These are phyloP conservation scores for Xylaria multiplex DNA, from an alignment of 2,329 filamentous ascomycete genomes.

Conservation along the genomic window DNA sequence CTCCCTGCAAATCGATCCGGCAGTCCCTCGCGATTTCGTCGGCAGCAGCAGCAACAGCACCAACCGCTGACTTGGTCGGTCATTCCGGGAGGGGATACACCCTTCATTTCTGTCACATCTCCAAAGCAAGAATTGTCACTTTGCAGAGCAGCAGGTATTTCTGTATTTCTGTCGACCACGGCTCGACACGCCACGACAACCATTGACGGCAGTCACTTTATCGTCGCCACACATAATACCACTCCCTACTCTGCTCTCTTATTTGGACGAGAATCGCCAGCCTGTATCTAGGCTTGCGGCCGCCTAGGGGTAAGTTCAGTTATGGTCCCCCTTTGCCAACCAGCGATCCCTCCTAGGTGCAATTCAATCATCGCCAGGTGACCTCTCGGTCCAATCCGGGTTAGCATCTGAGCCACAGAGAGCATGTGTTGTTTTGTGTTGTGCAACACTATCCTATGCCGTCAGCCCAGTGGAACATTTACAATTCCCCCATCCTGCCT, in stretches of 20 bases:
- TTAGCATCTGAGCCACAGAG: slow-evolving; percentile 1
- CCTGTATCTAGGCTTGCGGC: slow-evolving; percentile 50
- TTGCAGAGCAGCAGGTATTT: background rate
- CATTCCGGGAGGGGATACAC: slow-evolving; percentile 36
- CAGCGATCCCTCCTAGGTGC: background rate
- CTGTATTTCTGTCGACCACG: slow-evolving; percentile 1
- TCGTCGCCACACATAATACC: slow-evolving; percentile 38
- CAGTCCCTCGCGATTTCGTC: slow-evolving; percentile 17
- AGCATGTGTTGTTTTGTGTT: slow-evolving; percentile 16
- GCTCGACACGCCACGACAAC: too few relatives aligned
- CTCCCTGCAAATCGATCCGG: slow-evolving; percentile 11
- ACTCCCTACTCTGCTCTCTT: slow-evolving; percentile 18
- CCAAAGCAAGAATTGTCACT: slow-evolving; percentile 10
- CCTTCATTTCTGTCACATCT: slow-evolving; percentile 12
- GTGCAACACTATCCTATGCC: slow-evolving; percentile 29
- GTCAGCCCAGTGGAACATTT: slow-evolving; percentile 26
- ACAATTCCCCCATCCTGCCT: slow-evolving; percentile 21
- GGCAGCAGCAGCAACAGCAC: slow-evolving; percentile 4
- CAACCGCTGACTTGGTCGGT: slow-evolving; percentile 33
- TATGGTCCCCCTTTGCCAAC: slow-evolving; percentile 4
- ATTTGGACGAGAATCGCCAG: slow-evolving; percentile 39
- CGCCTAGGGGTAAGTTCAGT: slow-evolving; percentile 49
- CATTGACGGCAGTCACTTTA: slow-evolving; percentile 40
- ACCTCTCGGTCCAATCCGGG: slow-evolving; percentile 16
- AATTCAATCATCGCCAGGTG: slow-evolving; percentile 18